Evolutionary conservation across 225 moss, liverwort and hornwort genomes (phyloP), one percentile per base, ranked within the genome.

Genomic region (Physcomitrium patens): DNA sequence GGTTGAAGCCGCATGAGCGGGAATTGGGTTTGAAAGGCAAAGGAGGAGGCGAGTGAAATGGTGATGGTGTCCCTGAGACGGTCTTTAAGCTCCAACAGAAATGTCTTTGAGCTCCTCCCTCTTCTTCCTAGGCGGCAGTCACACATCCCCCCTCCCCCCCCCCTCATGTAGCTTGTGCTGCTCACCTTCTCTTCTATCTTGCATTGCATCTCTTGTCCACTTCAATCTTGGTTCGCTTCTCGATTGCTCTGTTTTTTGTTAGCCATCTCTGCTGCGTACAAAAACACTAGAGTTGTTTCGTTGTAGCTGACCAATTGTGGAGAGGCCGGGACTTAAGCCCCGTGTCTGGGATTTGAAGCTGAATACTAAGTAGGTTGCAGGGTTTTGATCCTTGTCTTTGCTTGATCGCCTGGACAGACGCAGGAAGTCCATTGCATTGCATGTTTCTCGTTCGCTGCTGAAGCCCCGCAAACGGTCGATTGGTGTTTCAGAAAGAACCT

Each of bases 121-220:
- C 41, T 26, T 53, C 51, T 60, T 73, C 67, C 26, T 73, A 73
- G 75, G 74, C 74, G 78, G 78, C 70, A 52, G 68, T 27, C n/a
- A n/a, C n/a, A n/a, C n/a, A n/a, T 66, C 52, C 77, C 63, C 13
- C 3, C 17, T n/a, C n/a, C n/a, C n/a, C n/a, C n/a, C n/a, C n/a
- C n/a, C n/a, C n/a, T n/a, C n/a, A n/a, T n/a, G n/a, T n/a, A n/a
- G n/a, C n/a, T n/a, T n/a, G n/a, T n/a, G n/a, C n/a, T n/a, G n/a
- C n/a, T n/a, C n/a, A n/a, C n/a, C n/a, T n/a, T n/a, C 54, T 10
- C 44, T 56, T 47, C 22, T 57, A 51, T 20, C 78, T 52, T 60
- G 46, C 18, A 37, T 28, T 17, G 28, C 13, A 41, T 55, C 23
- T 48, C 20, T 47, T 54, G 18, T 1, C 10, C n/a, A 15, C 4